phyloP scores from a whole-genome alignment of 176 grass and related monocot genomes.

The Lolium multiflorum region DNA sequence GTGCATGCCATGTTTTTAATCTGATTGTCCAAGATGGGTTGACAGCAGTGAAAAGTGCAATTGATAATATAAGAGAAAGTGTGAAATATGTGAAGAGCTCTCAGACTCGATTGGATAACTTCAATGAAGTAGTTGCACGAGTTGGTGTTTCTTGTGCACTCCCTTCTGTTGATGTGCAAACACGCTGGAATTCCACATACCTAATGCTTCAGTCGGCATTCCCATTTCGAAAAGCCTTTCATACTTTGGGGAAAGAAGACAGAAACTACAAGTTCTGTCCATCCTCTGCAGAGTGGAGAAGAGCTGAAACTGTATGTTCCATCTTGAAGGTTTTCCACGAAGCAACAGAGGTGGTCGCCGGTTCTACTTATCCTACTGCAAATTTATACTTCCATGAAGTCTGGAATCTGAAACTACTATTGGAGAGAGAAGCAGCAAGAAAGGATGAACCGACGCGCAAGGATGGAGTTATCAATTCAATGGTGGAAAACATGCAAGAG shows the following conservation, averaged over 20 bases:
- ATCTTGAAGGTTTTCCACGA: not conserved
- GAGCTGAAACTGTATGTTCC: not conserved
- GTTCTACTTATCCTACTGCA: not conserved
- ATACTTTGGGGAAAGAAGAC: not conserved
- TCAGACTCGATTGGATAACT: not conserved
- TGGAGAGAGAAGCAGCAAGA: not conserved
- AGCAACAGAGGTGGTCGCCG: not conserved
- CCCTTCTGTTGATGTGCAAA: not conserved
- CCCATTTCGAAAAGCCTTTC: not conserved
- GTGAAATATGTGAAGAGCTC: no score
- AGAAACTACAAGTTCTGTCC: not conserved
- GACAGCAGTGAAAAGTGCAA: no score
- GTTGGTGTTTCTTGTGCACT: not conserved
- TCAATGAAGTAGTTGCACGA: not conserved
- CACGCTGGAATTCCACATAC: not conserved
- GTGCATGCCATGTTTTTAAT: not conserved
- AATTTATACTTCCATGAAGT: not conserved
- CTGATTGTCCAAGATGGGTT: not conserved
- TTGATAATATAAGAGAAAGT: not conserved
- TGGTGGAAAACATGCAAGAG: not conserved
- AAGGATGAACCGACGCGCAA: not conserved
- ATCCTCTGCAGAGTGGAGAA: not conserved
- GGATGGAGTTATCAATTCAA: not conserved
- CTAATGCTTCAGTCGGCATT: not conserved
- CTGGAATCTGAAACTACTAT: not conserved